Evolutionary conservation across 2,329 filamentous ascomycete genomes (phyloP).

Genomic region (Colletotrichum sp.): DNA sequence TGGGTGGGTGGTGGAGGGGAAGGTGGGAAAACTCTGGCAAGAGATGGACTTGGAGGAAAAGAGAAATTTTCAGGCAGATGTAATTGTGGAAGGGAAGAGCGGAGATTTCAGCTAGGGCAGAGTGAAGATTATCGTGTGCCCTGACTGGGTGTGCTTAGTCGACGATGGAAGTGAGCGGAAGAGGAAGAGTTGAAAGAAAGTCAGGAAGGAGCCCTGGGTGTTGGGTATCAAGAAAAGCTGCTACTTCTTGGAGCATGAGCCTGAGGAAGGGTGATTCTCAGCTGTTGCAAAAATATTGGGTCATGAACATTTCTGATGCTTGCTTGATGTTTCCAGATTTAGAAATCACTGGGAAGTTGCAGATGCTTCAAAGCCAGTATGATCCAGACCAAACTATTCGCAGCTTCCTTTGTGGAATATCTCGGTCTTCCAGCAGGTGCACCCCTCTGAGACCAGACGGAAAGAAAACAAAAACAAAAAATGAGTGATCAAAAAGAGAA

Average conservation of each 20-base stretch:
- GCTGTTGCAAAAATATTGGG: neutral
- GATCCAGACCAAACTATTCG: rapidly evolving
- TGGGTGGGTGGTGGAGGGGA: neutral
- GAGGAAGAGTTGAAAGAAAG: neutral
- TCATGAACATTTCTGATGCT: neutral
- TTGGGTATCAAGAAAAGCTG: neutral
- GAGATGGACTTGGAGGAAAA: neutral
- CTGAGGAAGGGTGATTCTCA: no score
- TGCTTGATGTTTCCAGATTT: neutral
- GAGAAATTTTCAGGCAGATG: neutral
- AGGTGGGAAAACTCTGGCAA: neutral
- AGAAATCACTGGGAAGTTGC: rapidly evolving
- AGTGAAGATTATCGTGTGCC: neutral
- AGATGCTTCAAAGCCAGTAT: neutral
- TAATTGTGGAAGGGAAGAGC: neutral
- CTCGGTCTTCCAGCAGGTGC: neutral
- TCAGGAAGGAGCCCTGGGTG: neutral
- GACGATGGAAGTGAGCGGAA: neutral
- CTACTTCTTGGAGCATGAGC: no score
- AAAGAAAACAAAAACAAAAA: neutral
- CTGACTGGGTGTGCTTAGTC: neutral
- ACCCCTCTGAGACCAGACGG: neutral
- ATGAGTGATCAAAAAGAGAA: neutral
- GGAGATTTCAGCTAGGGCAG: neutral
- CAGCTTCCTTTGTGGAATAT: neutral